Evolutionary conservation across 805 yeast species (phyloP).

Genomic region (Yarrowia phangngaensis): DNA sequence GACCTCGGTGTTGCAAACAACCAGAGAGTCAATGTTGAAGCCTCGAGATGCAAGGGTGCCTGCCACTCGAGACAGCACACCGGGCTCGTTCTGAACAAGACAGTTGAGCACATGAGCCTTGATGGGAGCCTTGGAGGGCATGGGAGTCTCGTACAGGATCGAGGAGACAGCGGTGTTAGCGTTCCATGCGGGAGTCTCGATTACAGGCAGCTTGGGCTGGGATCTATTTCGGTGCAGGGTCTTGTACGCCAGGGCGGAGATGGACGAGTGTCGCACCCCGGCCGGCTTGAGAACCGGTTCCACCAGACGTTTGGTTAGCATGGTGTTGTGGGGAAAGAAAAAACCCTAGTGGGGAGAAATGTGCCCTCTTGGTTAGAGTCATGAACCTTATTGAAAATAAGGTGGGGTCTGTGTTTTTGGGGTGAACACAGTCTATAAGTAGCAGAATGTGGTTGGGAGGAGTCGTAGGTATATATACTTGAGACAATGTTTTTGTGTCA

Average conservation of each 20-base stretch:
- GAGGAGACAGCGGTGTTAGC: slow-evolving; percentile 97
- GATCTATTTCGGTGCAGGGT: slow-evolving; percentile 79
- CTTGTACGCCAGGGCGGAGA: slow-evolving; percentile 93
- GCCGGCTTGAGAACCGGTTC: slow-evolving; percentile 8
- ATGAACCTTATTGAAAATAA: no score
- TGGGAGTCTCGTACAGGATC: slow-evolving; percentile 87
- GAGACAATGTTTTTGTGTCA: no score
- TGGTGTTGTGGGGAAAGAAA: not conserved
- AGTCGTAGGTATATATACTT: no score
- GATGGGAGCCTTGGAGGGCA: slow-evolving; percentile 52
- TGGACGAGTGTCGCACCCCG: slow-evolving; percentile 46
- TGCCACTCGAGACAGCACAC: slow-evolving; percentile 88
- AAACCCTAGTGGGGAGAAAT: no score
- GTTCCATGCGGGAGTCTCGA: slow-evolving; percentile 91
- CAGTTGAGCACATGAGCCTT: slow-evolving; percentile 92
- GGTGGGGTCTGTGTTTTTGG: no score
- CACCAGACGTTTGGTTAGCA: slow-evolving; percentile 12
- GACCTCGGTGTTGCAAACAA: slow-evolving; percentile 95
- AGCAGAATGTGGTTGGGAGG: no score
- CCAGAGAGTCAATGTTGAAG: slow-evolving; percentile 94
- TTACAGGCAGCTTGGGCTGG: slow-evolving; percentile 87
- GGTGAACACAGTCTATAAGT: no score
- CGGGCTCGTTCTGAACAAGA: slow-evolving; percentile 97
- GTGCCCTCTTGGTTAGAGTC: no score
- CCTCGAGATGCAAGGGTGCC: slow-evolving; percentile 98